Percentiles rank a stretch among this genome's conserved stretches.
Conservation (phyloP, 768 basidiomycete species). For the Rhodocollybia butyracea region DNA sequence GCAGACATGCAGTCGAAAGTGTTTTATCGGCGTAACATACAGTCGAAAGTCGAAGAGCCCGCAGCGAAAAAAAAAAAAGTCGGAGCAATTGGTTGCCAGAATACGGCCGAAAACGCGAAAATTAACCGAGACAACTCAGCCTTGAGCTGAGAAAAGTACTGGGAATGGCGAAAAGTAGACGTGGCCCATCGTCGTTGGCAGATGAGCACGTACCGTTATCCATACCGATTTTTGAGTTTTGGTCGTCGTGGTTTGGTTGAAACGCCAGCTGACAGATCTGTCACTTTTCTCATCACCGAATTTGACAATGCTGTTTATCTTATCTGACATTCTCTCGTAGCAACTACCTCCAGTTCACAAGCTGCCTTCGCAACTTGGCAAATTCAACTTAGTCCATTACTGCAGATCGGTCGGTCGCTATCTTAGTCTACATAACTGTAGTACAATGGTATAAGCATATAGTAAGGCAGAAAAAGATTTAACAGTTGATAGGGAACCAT, state of each 20-base stretch:
- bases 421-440: no score
- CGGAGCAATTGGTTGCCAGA: background rate
- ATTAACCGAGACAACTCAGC: background rate
- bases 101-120: slow-evolving; percentile 4
- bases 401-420: no score
- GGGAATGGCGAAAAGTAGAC: slow-evolving; percentile 38
- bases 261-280: background rate
- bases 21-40: background rate
- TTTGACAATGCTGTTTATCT: no score
- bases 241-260: background rate
- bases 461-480: no score
- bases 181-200: slow-evolving; percentile 65
- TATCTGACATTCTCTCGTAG: no score
- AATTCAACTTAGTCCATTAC: no score
- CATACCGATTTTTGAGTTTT: background rate
- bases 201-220: slow-evolving; percentile 76
- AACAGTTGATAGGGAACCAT: no score
- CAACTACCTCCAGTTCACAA: no score
- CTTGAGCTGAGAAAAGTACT: slow-evolving; percentile 7
- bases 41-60: background rate
- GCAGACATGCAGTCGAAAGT: background rate
- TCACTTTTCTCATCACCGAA: background rate
- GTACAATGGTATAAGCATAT: no score
- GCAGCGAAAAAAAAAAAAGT: background rate
- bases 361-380: no score